Conservation (phyloP, 768 basidiomycete species). For the Trametes cingulata region DNA sequence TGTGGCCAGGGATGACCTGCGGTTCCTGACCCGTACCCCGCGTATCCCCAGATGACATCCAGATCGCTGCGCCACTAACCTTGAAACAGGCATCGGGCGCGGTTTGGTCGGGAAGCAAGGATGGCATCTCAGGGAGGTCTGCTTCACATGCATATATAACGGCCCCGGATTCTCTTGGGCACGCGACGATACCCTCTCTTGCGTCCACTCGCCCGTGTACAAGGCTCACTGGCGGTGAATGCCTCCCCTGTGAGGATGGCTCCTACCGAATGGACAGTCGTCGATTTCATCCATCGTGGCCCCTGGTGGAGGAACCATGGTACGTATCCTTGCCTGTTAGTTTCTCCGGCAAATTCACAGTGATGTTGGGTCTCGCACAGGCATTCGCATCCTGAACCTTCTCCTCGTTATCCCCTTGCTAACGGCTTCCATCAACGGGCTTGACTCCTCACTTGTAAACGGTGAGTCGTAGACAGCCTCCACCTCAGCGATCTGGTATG, state of each 20-base stretch:
- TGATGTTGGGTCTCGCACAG: slow-evolving; percentile 32
- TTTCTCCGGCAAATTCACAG: not conserved
- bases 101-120: not conserved
- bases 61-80: slow-evolving; percentile 10
- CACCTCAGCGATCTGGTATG: slow-evolving; percentile 29
- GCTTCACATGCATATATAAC: slow-evolving; percentile 18
- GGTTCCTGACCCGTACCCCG: slow-evolving; percentile 20
- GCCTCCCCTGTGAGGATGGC: slow-evolving; percentile 24
- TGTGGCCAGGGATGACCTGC: not conserved
- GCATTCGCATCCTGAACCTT: slow-evolving; percentile 58
- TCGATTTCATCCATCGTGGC: slow-evolving; percentile 59
- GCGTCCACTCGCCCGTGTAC: not conserved
- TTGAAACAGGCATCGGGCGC: slow-evolving; percentile 5
- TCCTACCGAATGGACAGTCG: slow-evolving; percentile 52
- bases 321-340: slow-evolving; percentile 27
- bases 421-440: slow-evolving; percentile 65
- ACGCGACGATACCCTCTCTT: slow-evolving; percentile 1
- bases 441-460: slow-evolving; percentile 69
- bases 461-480: slow-evolving; percentile 27
- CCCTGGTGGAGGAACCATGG: slow-evolving; percentile 65
- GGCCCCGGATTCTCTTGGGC: not conserved
- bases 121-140: not conserved
- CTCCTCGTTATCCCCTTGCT: slow-evolving; percentile 63
- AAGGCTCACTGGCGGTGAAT: not conserved
- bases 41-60: slow-evolving; percentile 28